Base-by-base conservation (phyloP, 2,329 filamentous ascomycete species). In the Cadophora gregata region DNA sequence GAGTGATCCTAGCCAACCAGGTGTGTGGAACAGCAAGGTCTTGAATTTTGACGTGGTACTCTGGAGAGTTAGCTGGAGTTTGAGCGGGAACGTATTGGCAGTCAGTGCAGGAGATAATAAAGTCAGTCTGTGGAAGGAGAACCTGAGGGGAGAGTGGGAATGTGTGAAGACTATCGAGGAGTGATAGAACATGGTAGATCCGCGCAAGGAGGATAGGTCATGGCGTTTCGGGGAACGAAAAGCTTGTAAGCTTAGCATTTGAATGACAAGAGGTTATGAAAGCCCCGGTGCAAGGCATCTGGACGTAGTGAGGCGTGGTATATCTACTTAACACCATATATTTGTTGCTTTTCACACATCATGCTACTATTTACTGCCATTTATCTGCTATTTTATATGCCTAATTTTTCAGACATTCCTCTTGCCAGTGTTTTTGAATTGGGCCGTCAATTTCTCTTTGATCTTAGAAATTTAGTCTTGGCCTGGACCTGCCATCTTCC, bases 81-180 rank as follows among this genome's bases (percentile, higher is more conserved):
- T 98, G 77, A 97, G 93, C 79, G 96, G 96, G 62, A 99, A 99
- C 78, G 94, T 98, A 24, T 84, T 99, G 74, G 96, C 96, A 10
- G 93, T 97, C 69, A 96, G 92, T 77, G 93, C 93, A 47, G 93
- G 91, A 29, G 95, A 99, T 81, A 99, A 99, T 84, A 94, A 96
- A 82, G 94, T 99, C 64, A 96, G 91, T 63, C 81, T 99, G 79
- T 99, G 95, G 95, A 99, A 98, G 86, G 96, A 99, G 86, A 97
- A 97, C 78, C 83, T 99, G 74, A 92, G 91, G 78, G 96, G 96
- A 64, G 93, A 97, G 77, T 99, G 96, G 96, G 94, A 98, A 81
- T 93, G 92, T 76, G 93, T 98, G 72, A 97, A 97, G 87, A 93
- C 93, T 67, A 94, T 99, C 78, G 95, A 97, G 79, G 93, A 97